These are phyloP conservation scores for Aspergillus aculeatus DNA, from an alignment of 2,329 filamentous ascomycete species.

Conservation along the genomic window DNA sequence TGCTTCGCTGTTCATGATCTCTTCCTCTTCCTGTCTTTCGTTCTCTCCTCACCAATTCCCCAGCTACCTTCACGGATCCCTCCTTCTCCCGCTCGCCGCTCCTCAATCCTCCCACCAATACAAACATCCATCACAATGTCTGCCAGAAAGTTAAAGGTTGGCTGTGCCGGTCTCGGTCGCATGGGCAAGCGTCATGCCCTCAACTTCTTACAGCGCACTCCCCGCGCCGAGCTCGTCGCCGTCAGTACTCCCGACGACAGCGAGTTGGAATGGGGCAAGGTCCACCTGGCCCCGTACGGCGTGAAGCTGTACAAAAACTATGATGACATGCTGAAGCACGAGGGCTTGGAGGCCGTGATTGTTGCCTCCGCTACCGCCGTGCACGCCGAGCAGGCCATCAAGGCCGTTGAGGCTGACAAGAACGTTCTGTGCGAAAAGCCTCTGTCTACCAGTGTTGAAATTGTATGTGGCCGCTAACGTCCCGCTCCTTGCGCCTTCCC, in stretches of 20 bases:
- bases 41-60: background rate
- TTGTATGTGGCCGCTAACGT: constrained; percentile 43
- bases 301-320: constrained; percentile 55
- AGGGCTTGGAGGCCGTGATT: constrained; percentile 56
- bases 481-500: background rate
- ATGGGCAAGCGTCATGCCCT: constrained; percentile 53
- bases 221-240: constrained; percentile 51
- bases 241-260: constrained; percentile 48
- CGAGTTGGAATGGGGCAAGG: constrained; percentile 52
- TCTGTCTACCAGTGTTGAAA: constrained; percentile 56
- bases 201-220: constrained; percentile 49
- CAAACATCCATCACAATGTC: constrained; percentile 21
- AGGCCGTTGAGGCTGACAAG: constrained; percentile 54
- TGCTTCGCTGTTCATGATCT: background rate
- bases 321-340: constrained; percentile 57
- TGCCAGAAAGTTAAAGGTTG: constrained; percentile 43
- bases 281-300: constrained; percentile 52
- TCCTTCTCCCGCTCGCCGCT: background rate
- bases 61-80: background rate
- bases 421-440: constrained; percentile 60
- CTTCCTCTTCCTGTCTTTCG: background rate
- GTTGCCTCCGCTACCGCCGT: constrained; percentile 56
- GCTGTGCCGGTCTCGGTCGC: constrained; percentile 51
- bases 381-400: constrained; percentile 58
- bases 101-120: background rate